A percentile compares a stretch with the other conserved stretches of the same genome.
Conservation (phyloP, 2,329 filamentous ascomycete genomes). For the Penicillium sp. region DNA sequence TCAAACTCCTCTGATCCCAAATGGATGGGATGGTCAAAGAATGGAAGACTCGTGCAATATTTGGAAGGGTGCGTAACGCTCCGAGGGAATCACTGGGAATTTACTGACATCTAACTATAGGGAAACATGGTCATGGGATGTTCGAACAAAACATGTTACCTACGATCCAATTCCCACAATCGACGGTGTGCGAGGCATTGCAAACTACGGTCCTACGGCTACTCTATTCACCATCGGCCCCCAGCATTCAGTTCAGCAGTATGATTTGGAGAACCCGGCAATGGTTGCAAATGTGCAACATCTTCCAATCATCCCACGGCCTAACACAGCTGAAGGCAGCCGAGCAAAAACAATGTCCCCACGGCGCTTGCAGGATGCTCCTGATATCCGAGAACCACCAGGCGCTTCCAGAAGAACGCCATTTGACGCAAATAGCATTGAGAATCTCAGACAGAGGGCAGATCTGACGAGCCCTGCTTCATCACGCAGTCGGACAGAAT, state of each 20-base stretch:
- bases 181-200: conserved; percentile 75
- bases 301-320: conserved; percentile 71
- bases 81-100: neutral
- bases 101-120: conserved; percentile 43
- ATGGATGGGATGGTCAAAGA: conserved; percentile 99
- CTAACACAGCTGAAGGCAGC: conserved; percentile 73
- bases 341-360: conserved; percentile 27
- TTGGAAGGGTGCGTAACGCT: conserved; percentile 71
- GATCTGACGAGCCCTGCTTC: conserved; percentile 68
- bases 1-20: conserved; percentile 72
- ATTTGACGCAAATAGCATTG: conserved; percentile 65
- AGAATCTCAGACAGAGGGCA: conserved; percentile 60
- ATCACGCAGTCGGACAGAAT: conserved; percentile 58
- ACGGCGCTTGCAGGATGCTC: conserved; percentile 36
- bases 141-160: conserved; percentile 94
- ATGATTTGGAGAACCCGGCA: conserved; percentile 81
- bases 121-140: conserved; percentile 93
- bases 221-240: conserved; percentile 85
- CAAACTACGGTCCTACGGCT: conserved; percentile 87
- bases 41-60: conserved; percentile 90
- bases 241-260: conserved; percentile 89
- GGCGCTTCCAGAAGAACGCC: conserved; percentile 65
- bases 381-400: conserved; percentile 70
- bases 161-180: conserved; percentile 84
- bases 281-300: conserved; percentile 89